Percentiles rank a stretch among this genome's conserved stretches.
Conservation (phyloP, 768 basidiomycete species). For the Boletales sp. region DNA sequence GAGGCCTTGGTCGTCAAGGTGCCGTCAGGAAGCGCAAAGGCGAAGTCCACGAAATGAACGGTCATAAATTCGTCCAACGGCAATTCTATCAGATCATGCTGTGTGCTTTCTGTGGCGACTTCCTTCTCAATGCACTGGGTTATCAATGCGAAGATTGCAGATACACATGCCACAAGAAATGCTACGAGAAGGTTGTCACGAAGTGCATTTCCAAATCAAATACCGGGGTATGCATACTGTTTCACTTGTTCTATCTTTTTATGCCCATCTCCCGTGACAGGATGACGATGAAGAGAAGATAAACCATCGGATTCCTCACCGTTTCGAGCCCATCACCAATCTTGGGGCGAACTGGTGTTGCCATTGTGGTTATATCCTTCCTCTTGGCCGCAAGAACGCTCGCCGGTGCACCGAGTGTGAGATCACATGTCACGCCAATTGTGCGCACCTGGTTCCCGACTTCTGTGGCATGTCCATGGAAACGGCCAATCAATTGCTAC, state of each 20-base stretch:
- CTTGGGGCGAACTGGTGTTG: constrained; percentile 99
- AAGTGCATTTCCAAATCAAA: constrained; percentile 99
- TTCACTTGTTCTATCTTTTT: neutral
- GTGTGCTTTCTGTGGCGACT: constrained; percentile 97
- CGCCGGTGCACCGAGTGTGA: constrained; percentile 94
- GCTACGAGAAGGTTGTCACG: constrained; percentile 97
- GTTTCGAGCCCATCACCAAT: constrained; percentile 95
- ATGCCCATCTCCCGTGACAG: constrained; percentile 35
- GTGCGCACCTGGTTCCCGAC: constrained; percentile 97
- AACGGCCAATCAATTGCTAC: constrained; percentile 89
- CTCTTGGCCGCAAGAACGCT: constrained; percentile 94
- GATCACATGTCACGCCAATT: constrained; percentile 95
- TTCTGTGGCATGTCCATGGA: constrained; percentile 99
- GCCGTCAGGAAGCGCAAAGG: constrained; percentile 97
- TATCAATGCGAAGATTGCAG: constrained; percentile 99
- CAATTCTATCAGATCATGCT: constrained; percentile 99
- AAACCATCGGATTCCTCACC: constrained; percentile 98
- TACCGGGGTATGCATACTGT: constrained; percentile 65
- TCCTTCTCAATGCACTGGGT: constrained; percentile 94
- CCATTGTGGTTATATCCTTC: constrained; percentile 98
- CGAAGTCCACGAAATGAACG: constrained; percentile 99
- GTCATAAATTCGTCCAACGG: constrained; percentile 94
- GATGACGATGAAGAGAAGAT: constrained; percentile 98
- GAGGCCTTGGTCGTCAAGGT: constrained; percentile 94
- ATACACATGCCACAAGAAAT: constrained; percentile 99